A percentile compares a stretch with the other conserved stretches of the same genome.
Conservation (phyloP, 1,284 basidiomycete genomes). For the Malassezia yamatoensis region DNA sequence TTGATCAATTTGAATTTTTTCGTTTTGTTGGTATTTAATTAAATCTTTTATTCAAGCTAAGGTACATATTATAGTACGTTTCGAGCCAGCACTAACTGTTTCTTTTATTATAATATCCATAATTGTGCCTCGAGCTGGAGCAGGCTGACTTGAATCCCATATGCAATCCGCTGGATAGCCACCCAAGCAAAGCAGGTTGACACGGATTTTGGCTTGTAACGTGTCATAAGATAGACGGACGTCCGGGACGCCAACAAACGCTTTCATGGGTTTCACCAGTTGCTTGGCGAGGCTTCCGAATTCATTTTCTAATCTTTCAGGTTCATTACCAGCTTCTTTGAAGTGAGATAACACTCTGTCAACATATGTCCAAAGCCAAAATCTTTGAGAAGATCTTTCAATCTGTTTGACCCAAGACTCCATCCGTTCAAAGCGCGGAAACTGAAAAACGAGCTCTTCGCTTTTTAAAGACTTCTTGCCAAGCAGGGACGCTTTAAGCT, state of each 20-base stretch:
- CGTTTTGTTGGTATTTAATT: background rate
- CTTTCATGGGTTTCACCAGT: slow-evolving; percentile 5
- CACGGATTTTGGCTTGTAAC: slow-evolving; percentile 18
- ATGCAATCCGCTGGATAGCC: slow-evolving; percentile 7
- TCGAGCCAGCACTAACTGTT: slow-evolving; percentile 6
- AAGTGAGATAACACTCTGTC: slow-evolving; percentile 11
- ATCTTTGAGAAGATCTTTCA: slow-evolving; percentile 18
- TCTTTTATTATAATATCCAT: slow-evolving; percentile 8
- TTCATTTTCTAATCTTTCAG: too few relatives aligned
- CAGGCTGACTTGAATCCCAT: background rate
- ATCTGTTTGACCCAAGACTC: slow-evolving; percentile 22
- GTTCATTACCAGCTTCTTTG: too few relatives aligned
- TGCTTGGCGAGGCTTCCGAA: too few relatives aligned
- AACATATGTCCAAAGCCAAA: slow-evolving; percentile 23
- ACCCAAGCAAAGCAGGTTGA: slow-evolving; percentile 13
- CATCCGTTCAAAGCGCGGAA: slow-evolving; percentile 26
- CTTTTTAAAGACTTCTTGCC: background rate
- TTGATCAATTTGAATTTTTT: too few relatives aligned
- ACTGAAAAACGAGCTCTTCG: slow-evolving; percentile 8
- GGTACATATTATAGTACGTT: slow-evolving; percentile 9
- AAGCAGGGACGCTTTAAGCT: slow-evolving; percentile 58
- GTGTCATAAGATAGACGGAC: slow-evolving; percentile 19
- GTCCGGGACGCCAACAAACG: slow-evolving; percentile 20
- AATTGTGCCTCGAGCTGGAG: slow-evolving; percentile 3
- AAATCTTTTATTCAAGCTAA: background rate